Evolutionary conservation across 306 rosid species (phyloP).

Genomic region (Vigna angularis): DNA sequence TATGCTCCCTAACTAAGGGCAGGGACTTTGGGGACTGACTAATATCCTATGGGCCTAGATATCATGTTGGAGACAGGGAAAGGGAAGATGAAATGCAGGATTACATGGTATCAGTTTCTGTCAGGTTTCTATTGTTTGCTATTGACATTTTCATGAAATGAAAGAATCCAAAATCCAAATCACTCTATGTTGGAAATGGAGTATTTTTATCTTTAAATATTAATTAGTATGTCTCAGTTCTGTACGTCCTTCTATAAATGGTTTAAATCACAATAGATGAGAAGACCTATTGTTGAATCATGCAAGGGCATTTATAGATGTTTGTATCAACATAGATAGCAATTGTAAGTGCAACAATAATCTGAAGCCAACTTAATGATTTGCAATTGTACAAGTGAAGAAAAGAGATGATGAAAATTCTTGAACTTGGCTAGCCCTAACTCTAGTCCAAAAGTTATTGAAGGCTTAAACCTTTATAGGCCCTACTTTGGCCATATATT

Average conservation of each 20-base stretch:
- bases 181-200: neutral
- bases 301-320: neutral
- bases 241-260: neutral
- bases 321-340: neutral
- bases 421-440: neutral
- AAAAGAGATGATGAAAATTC: conserved; percentile 18
- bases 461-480: neutral
- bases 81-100: neutral
- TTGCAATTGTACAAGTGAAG: conserved; percentile 28
- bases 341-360: conserved; percentile 12
- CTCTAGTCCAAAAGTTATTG: neutral
- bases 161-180: conserved; percentile 9
- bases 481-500: neutral
- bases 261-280: neutral
- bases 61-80: neutral
- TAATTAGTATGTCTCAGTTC: conserved; percentile 17
- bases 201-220: neutral
- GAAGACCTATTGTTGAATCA: conserved; percentile 15
- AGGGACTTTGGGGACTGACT: conserved; percentile 3
- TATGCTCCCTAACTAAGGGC: neutral
- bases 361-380: conserved; percentile 26
- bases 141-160: neutral
- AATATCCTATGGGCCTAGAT: neutral
- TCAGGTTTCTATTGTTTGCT: conserved; percentile 5
- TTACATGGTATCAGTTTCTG: neutral